These are phyloP conservation scores for Penicillium pulvis DNA, from an alignment of 495 filamentous ascomycete species.

Conservation along the genomic window DNA sequence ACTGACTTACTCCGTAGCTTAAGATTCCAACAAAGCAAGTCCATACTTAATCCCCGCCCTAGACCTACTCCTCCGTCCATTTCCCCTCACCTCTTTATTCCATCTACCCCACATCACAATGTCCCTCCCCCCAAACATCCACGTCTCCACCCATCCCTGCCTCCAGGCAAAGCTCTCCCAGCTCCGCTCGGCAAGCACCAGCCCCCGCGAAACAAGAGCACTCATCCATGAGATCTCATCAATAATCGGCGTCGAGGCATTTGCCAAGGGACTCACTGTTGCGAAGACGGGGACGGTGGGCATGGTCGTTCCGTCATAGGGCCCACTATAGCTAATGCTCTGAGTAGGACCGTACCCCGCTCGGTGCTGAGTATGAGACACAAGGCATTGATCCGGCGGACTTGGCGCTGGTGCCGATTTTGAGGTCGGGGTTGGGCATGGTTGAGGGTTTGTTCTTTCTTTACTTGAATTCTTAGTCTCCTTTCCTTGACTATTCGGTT, in stretches of 20 bases:
- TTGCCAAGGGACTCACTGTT: conserved; percentile 62
- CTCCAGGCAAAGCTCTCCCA: conserved; percentile 86
- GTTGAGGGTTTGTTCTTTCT: conserved; percentile 59
- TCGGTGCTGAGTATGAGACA: conserved; percentile 70
- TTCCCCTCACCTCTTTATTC: not conserved
- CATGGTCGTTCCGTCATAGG: not conserved
- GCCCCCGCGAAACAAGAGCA: conserved; percentile 73
- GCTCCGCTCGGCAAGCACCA: conserved; percentile 71
- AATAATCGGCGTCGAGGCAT: conserved; percentile 80
- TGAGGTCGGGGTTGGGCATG: conserved; percentile 89
- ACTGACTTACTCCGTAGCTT: too few species aligned
- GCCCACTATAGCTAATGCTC: not conserved
- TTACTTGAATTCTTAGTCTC: not conserved
- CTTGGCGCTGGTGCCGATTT: conserved; percentile 86
- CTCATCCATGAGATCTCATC: conserved; percentile 84
- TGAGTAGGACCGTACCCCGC: conserved; percentile 67
- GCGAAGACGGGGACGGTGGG: conserved; percentile 42
- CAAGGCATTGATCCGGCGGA: conserved; percentile 59
- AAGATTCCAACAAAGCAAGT: too few species aligned
- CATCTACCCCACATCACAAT: not conserved
- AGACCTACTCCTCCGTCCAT: not conserved
- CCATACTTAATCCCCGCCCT: not conserved
- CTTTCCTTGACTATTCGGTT: not conserved
- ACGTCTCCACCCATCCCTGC: conserved; percentile 85
- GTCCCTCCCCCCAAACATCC: conserved; percentile 51